These are phyloP conservation scores for Coix lacrymajobi DNA, from an alignment of 176 grass and related monocot species.

Conservation along the genomic window DNA sequence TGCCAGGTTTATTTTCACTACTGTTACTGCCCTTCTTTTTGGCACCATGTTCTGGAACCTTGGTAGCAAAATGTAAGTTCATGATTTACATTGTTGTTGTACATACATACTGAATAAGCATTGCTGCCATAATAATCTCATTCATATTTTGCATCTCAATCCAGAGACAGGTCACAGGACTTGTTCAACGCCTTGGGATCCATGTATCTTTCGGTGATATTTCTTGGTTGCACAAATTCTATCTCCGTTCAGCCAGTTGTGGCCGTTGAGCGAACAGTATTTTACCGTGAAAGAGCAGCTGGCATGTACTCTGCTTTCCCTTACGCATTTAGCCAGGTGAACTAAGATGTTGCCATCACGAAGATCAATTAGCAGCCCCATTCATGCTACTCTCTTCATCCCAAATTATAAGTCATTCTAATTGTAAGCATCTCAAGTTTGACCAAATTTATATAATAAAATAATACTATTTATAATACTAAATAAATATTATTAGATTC, in stretches of 20 bases:
- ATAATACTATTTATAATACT: too few relatives aligned
- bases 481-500: too few relatives aligned
- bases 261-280: background rate
- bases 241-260: background rate
- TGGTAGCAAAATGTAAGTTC: slow-evolving; percentile 32
- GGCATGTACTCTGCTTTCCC: background rate
- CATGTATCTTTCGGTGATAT: background rate
- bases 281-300: background rate
- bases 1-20: slow-evolving; percentile 30
- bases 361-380: too few relatives aligned
- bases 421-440: too few relatives aligned
- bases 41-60: slow-evolving; percentile 42
- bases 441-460: too few relatives aligned
- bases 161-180: background rate
- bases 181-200: background rate
- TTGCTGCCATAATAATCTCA: background rate
- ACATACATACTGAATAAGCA: background rate
- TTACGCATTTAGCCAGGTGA: background rate
- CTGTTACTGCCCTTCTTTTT: slow-evolving; percentile 15
- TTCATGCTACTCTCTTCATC: too few relatives aligned
- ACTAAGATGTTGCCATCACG: too few relatives aligned
- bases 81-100: background rate
- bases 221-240: background rate
- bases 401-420: too few relatives aligned
- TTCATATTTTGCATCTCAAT: background rate